Base-by-base conservation (phyloP, 163 green algal genomes). In the Trebouxia gelatinosa region DNA sequence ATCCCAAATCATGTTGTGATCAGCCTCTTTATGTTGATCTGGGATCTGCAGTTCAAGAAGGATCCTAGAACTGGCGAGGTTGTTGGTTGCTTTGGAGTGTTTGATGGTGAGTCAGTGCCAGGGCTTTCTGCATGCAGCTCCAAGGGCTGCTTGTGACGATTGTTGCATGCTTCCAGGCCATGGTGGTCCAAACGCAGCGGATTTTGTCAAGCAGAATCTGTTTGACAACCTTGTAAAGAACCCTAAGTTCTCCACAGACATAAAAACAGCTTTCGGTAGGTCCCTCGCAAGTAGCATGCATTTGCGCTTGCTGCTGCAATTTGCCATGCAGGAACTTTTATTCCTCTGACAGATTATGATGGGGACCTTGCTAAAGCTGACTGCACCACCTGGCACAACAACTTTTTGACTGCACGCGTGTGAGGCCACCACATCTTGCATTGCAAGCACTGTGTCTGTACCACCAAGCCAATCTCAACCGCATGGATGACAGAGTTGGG, bases 81-180 rank as follows among this genome's bases (percentile, higher is more conserved):
- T 13, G 85, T 94, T n/a, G 92, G 90, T 6, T 80, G 94, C 1
- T 97, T 97, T 82, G 92, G 92, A 0, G 89, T 97, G 3, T 97
- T 96, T 84, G 93, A 97, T 75, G 93, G 93, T 94, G 66, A 86
- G 88, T 74, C 16, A 37, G 64, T 51, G 16, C n/a, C 26, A 50
- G 34, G 17, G 59, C 59, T 68, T 32, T 28, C 28, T 68, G 59
- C 59, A 67, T n/a, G 17, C 46, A 58, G 46, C 46, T 13, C 46
- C 13, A 17, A 13, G 17, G 46, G 46, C 17, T 13, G 46, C 46
- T 17, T 58, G 46, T 17, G 17, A 13, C 17, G 46, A 58, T 58
- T 58, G 13, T 58, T 38, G 0, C 29, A 19, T 0, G 13, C 38
- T 31, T 77, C 64, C 80, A 93, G 90, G 89, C 6, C 89, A 93